Conservation (phyloP, 2,329 filamentous ascomycete species). For the Exophiala dermatitidis region DNA sequence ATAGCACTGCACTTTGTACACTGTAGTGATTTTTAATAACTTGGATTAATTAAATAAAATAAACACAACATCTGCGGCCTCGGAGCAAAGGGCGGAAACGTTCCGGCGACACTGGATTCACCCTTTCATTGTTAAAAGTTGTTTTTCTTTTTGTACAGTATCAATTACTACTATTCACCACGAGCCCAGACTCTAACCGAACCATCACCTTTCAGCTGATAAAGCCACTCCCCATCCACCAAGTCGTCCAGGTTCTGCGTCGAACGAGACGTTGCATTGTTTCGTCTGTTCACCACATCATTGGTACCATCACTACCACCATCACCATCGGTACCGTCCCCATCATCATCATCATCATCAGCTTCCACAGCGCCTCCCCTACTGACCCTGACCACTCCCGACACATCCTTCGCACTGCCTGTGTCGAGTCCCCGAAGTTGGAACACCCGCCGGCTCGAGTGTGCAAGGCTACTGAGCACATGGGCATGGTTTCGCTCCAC, state of each 20-base stretch:
- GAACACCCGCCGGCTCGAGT: slow-evolving; percentile 65
- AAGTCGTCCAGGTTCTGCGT: slow-evolving; percentile 10
- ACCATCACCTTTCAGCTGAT: slow-evolving; percentile 72
- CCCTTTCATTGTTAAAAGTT: not conserved
- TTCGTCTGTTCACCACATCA: too few relatives aligned
- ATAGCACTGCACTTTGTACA: not conserved
- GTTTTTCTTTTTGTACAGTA: too few relatives aligned
- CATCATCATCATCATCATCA: slow-evolving; percentile 23
- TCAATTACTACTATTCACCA: slow-evolving; percentile 45
- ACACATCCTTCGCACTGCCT: slow-evolving; percentile 82
- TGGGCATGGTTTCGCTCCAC: slow-evolving; percentile 64
- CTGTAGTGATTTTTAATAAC: not conserved
- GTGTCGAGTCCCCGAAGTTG: slow-evolving; percentile 73
- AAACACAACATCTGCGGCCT: not conserved
- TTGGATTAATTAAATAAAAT: too few relatives aligned
- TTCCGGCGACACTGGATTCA: not conserved
- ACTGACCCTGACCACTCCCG: slow-evolving; percentile 74
- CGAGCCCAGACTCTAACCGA: slow-evolving; percentile 77
- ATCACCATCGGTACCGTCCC: slow-evolving; percentile 11
- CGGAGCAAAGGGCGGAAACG: not conserved
- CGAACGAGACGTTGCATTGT: too few relatives aligned
- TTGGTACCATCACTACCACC: slow-evolving; percentile 19
- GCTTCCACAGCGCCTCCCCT: slow-evolving; percentile 44
- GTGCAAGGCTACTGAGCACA: slow-evolving; percentile 65
- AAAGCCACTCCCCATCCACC: slow-evolving; percentile 66